Evolutionary conservation across 441 rosid species (phyloP).

Genomic region (Erysimum pusillum): DNA sequence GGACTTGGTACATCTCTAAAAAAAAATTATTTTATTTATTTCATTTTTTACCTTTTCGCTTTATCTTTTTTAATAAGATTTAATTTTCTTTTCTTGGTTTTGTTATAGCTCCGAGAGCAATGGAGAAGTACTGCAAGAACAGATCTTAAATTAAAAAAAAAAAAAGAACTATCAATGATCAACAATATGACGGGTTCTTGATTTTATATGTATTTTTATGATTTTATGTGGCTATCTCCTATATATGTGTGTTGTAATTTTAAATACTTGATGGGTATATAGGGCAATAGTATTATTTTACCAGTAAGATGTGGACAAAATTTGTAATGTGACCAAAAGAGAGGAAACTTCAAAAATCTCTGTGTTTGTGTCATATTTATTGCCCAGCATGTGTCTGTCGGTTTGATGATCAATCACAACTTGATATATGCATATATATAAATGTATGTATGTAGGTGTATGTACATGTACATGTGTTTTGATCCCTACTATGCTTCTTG

Average conservation of each 20-base stretch:
- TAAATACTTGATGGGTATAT: constrained; percentile 47
- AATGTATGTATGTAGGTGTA: constrained; percentile 2
- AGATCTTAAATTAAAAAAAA: constrained; percentile 50
- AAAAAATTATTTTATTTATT: not conserved
- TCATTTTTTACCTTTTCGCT: not conserved
- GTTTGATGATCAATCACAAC: constrained; percentile 45
- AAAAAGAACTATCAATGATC: constrained; percentile 28
- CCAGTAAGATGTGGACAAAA: constrained; percentile 43
- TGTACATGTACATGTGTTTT: constrained; percentile 41
- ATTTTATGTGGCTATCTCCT: constrained; percentile 41
- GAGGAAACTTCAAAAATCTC: constrained; percentile 43
- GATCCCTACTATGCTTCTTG: constrained; percentile 47
- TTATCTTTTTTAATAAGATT: not conserved
- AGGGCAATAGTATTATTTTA: constrained; percentile 45
- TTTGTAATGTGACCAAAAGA: constrained; percentile 49
- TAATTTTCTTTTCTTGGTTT: not conserved
- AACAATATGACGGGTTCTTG: constrained; percentile 42
- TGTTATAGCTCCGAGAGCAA: constrained; percentile 89
- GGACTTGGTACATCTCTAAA: constrained; percentile 70
- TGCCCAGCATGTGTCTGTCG: constrained; percentile 50
- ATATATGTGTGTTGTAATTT: constrained; percentile 44
- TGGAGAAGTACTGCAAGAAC: constrained; percentile 94
- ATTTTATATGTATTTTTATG: constrained; percentile 37
- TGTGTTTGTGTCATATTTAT: constrained; percentile 49
- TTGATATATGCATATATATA: constrained; percentile 19